A percentile compares a stretch with the other conserved stretches of the same genome.
Conservation (phyloP, 768 basidiomycete genomes). For the Phanerodontia chrysosporium region DNA sequence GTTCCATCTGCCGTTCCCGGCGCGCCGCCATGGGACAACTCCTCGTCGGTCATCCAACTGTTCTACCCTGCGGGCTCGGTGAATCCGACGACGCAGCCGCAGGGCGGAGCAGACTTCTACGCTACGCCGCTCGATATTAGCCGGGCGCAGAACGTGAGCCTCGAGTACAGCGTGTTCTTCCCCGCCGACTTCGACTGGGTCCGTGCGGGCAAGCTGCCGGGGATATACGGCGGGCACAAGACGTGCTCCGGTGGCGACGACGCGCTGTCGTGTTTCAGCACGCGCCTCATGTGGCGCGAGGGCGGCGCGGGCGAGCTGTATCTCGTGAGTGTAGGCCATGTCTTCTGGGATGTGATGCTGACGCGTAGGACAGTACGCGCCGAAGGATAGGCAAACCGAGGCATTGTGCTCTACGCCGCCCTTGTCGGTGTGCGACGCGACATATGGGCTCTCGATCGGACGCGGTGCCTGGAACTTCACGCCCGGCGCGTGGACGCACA, state of each 20-base stretch:
- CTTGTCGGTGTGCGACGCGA: conserved; percentile 55
- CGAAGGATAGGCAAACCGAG: conserved; percentile 62
- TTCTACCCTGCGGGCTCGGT: conserved; percentile 66
- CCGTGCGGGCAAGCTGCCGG: conserved; percentile 80
- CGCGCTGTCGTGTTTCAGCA: conserved; percentile 78
- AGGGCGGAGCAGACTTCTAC: conserved; percentile 74
- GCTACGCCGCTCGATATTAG: conserved; percentile 43
- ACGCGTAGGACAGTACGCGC: conserved; percentile 55
- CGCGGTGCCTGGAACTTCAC: conserved; percentile 66
- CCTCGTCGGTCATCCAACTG: conserved; percentile 50
- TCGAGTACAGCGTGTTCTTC: conserved; percentile 76
- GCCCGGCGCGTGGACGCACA: conserved; percentile 64
- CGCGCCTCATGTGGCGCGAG: conserved; percentile 78
- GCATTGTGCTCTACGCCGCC: conserved; percentile 54
- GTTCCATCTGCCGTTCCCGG: conserved; percentile 9
- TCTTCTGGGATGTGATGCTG: neutral
- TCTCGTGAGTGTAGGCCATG: conserved; percentile 43
- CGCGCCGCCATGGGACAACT: conserved; percentile 24
- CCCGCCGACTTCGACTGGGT: conserved; percentile 73
- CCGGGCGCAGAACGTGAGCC: conserved; percentile 46
- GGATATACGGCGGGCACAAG: conserved; percentile 65
- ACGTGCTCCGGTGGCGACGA: conserved; percentile 70
- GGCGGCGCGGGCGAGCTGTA: conserved; percentile 73
- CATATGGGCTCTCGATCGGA: conserved; percentile 73
- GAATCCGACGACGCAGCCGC: conserved; percentile 58